Evolutionary conservation across 176 grass and related monocot species (phyloP).

Genomic region (Cocos nucifera): DNA sequence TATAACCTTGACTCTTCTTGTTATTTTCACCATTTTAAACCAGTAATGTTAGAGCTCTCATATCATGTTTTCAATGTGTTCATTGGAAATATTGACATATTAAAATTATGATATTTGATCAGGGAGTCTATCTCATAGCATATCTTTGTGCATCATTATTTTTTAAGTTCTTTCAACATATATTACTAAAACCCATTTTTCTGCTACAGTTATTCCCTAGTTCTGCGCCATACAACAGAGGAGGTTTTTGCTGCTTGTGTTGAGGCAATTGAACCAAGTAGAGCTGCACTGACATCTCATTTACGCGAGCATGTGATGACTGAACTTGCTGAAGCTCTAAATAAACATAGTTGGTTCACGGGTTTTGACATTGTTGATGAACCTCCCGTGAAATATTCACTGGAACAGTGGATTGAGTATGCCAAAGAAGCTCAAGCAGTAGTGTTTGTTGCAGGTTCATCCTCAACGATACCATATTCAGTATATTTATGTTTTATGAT

Average conservation of each 20-base stretch:
- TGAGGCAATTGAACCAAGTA: slow-evolving; percentile 64
- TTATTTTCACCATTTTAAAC: no score
- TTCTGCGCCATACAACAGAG: slow-evolving; percentile 84
- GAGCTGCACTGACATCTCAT: slow-evolving; percentile 49
- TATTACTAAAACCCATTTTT: slow-evolving; percentile 15
- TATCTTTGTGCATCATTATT: no score
- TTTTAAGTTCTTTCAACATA: not conserved
- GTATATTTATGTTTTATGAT: not conserved
- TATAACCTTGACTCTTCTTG: no score
- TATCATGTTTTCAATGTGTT: no score
- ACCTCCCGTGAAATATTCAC: slow-evolving; percentile 54
- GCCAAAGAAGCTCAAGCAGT: slow-evolving; percentile 58
- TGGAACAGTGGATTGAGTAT: slow-evolving; percentile 63
- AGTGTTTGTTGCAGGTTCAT: slow-evolving; percentile 80
- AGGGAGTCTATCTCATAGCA: no score
- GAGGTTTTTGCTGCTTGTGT: slow-evolving; percentile 79
- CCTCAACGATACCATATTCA: not conserved
- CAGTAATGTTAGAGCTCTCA: no score
- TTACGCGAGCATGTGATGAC: slow-evolving; percentile 64
- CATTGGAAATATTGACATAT: no score
- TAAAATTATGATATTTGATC: no score
- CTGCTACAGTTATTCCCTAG: slow-evolving; percentile 64
- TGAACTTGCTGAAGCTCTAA: slow-evolving; percentile 49
- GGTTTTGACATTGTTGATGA: slow-evolving; percentile 80
- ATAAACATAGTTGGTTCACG: slow-evolving; percentile 61